Base-by-base conservation (phyloP, 129 eudicot genomes). In the Arctium lappa region DNA sequence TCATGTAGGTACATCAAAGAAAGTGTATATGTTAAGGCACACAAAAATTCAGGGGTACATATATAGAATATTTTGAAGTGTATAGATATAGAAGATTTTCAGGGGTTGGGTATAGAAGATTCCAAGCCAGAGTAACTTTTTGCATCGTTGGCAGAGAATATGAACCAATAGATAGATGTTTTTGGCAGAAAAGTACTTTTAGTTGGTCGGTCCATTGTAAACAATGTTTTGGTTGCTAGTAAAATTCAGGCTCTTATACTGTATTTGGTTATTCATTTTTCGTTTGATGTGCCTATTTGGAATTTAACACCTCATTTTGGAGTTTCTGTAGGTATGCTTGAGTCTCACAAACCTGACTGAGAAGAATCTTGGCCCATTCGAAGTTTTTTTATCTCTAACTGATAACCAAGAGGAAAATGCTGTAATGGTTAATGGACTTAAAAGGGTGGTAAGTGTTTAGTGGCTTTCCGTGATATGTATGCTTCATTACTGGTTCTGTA, bases 311-410 rank as follows among this genome's bases (percentile, higher is more conserved):
- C 70, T 27, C 5, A 6, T 72, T 33, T 79, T 76, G 36, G 50
- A 77, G 42, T 75, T 78, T 87, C 38, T 69, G n/a, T 82, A 95
- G 99, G 97, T 93, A 75, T 81, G 48, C 42, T 82, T 95, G 92
- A 90, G 89, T 84, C 91, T 95, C 78, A 82, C 83, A 69, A 95
- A 95, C 84, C 89, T 87, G 77, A 95, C 92, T 31, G 99, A 93
- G 71, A 88, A 88, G 75, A 84, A 77, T 12, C 73, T 93, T 80
- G 99, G 99, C 22, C 99, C 99, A 18, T 95, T 95, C 79, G 97
- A 95, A 86, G 94, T 91, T 33, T 85, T 87, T 87, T 72, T 93
- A 78, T 90, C 93, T 48, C 81, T 81, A 68, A 83, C 82, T 83
- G 97, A 91, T 86, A 82, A 82, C 27, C 89, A 38, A 13, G 97